phyloP scores from a whole-genome alignment of 768 basidiomycete genomes.

The Hericium rajendrae region DNA sequence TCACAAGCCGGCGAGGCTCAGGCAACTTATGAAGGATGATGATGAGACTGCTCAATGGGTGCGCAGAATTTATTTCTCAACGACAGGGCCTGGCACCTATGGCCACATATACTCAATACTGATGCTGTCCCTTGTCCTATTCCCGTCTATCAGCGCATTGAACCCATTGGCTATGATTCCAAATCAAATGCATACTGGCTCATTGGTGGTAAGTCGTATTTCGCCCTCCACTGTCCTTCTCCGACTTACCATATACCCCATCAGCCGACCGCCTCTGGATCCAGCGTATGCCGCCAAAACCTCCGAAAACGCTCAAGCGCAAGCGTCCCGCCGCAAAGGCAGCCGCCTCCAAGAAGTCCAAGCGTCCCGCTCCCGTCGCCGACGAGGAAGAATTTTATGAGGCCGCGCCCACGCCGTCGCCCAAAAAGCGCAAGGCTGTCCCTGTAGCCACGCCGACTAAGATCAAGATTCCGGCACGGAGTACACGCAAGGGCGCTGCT shows the following conservation, averaged over 20 bases:
- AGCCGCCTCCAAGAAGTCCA: slow-evolving; percentile 16
- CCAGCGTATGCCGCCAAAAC: slow-evolving; percentile 57
- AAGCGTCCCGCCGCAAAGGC: slow-evolving; percentile 27
- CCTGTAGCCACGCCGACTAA: background rate
- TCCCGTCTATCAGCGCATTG: slow-evolving; percentile 48
- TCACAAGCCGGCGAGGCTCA: slow-evolving; percentile 60
- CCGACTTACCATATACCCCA: background rate
- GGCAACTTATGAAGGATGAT: slow-evolving; percentile 67
- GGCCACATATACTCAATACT: background rate
- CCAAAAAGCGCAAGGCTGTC: slow-evolving; percentile 17
- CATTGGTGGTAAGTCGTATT: slow-evolving; percentile 54
- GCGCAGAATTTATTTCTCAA: slow-evolving; percentile 16
- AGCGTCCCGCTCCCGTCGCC: slow-evolving; percentile 5
- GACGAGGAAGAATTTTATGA: slow-evolving; percentile 17
- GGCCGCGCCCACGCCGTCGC: slow-evolving; percentile 2
- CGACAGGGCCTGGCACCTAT: background rate
- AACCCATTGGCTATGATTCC: slow-evolving; percentile 78
- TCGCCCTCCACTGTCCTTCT: background rate
- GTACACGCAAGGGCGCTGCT: slow-evolving; percentile 1
- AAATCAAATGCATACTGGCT: slow-evolving; percentile 78
- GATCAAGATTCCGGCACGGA: slow-evolving; percentile 3
- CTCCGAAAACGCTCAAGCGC: slow-evolving; percentile 31
- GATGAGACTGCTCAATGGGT: slow-evolving; percentile 78
- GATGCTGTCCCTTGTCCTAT: background rate
- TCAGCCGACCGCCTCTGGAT: slow-evolving; percentile 80